Evolutionary conservation across 106 monocot species (phyloP).

Genomic region (Iris macrosiphon): DNA sequence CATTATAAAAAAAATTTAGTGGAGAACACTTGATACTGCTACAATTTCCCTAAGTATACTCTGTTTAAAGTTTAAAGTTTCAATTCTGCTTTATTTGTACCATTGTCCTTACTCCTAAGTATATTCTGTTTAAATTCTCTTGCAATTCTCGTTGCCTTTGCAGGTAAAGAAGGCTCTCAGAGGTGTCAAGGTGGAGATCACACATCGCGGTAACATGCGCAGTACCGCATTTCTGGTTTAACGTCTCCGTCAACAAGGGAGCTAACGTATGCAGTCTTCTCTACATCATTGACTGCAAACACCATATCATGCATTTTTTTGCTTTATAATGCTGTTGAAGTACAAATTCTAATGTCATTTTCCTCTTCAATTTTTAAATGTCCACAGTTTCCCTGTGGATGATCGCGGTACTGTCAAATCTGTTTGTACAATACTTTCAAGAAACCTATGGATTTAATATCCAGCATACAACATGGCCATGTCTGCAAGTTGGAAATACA

Average conservation of each 20-base stretch:
- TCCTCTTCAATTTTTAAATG: background rate
- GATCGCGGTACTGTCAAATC: constrained; percentile 72
- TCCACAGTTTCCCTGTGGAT: constrained; percentile 73
- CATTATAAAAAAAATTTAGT: too few species aligned
- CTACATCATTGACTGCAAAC: background rate
- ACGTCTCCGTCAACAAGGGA: constrained; percentile 84
- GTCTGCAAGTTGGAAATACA: constrained; percentile 75
- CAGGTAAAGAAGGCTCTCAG: constrained; percentile 91
- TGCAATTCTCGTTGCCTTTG: background rate
- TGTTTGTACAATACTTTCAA: constrained; percentile 80
- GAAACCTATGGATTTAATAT: constrained; percentile 80
- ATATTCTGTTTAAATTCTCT: background rate
- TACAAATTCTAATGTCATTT: background rate
- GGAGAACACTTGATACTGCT: too few species aligned
- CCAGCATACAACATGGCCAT: constrained; percentile 63
- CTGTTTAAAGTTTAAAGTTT: too few species aligned
- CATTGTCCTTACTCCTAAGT: background rate
- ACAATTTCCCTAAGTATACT: too few species aligned
- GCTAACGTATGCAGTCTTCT: constrained; percentile 43
- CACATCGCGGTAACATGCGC: constrained; percentile 86
- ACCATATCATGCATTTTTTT: background rate
- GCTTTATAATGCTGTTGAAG: background rate
- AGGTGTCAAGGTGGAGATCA: constrained; percentile 90
- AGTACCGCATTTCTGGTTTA: constrained; percentile 87
- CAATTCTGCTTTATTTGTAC: background rate